Evolutionary conservation across 768 basidiomycete genomes (phyloP), one percentile per base, ranked within the genome.

Genomic region (Boletus rubescentipes): DNA sequence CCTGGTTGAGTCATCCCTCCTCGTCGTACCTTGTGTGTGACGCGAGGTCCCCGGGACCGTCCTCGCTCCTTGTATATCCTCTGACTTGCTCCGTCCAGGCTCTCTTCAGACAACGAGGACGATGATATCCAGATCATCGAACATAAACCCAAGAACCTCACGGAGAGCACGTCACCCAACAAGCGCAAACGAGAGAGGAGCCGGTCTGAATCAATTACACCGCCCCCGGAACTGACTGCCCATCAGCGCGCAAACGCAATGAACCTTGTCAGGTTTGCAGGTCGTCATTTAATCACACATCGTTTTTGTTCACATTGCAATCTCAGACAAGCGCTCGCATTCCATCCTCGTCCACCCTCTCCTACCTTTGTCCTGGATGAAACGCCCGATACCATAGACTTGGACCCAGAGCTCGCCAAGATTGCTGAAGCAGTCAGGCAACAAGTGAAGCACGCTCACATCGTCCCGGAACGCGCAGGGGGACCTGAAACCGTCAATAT

Each of bases 131-230:
- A 79, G 43, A 69, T 74, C 14, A 51, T 80, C 18, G 74, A 80
- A 23, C 59, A 65, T 73, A 30, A 56, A 67, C 12, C 70, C 49
- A 60, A 39, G 4, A 43, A 45, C 5, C 36, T 61, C 14, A 20
- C 32, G 12, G 51, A 38, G 20, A 53, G 49, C 9, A 9, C 49
- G 16, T 62, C 65, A 2, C 74, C 74, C 49, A 71, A 72, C 29
- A 79, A 78, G 55, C 76, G 79, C 53, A 72, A 77, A 51, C 71
- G 77, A 36, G 61, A 72, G 37, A 78, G 84, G 41, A 85, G 82
- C 65, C 83, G 84, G 36, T 90, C 87, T 30, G 72, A 76, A 21
- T 92, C 89, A 4, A 79, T 91, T 36, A 92, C 89, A 0, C 89
- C 90, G 2, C 89, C 89, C 5, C 90, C 89, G 0, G 75, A 74